phyloP scores from a whole-genome alignment of 345 rosid species.

The Acer campestre region DNA sequence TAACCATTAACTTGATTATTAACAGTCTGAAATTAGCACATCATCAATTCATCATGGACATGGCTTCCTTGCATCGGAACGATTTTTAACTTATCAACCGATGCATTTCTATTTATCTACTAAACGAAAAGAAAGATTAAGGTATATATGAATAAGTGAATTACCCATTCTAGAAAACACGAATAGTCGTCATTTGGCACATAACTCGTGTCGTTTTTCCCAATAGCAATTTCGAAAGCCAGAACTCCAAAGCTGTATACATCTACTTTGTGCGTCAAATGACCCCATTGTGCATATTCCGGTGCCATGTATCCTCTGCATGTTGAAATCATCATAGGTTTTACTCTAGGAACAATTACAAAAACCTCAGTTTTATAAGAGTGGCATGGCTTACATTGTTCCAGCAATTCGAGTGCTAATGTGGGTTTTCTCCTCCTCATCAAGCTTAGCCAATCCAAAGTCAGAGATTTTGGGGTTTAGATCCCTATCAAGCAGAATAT shows the following conservation, averaged over 20 bases:
- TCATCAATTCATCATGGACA: too few relatives aligned
- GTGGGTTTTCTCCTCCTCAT: constrained; percentile 37
- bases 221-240: constrained; percentile 15
- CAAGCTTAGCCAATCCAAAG: constrained; percentile 39
- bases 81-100: neutral
- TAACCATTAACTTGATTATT: too few relatives aligned
- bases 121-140: neutral
- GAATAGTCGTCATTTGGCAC: constrained; percentile 24
- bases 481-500: constrained; percentile 31
- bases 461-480: constrained; percentile 41
- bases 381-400: constrained; percentile 29
- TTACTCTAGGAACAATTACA: neutral
- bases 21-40: too few relatives aligned
- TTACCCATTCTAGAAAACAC: constrained; percentile 40
- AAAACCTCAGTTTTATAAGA: neutral
- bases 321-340: neutral
- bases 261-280: constrained; percentile 33
- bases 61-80: neutral
- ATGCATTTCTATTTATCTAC: neutral
- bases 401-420: constrained; percentile 38
- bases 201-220: constrained; percentile 23
- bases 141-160: neutral
- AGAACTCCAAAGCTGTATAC: constrained; percentile 36
- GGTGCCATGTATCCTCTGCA: constrained; percentile 42
- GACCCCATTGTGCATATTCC: constrained; percentile 36